Percentiles rank a stretch among this genome's conserved stretches.
Conservation (phyloP, 164 flowering plant genomes). For the Aristolochia contorta region DNA sequence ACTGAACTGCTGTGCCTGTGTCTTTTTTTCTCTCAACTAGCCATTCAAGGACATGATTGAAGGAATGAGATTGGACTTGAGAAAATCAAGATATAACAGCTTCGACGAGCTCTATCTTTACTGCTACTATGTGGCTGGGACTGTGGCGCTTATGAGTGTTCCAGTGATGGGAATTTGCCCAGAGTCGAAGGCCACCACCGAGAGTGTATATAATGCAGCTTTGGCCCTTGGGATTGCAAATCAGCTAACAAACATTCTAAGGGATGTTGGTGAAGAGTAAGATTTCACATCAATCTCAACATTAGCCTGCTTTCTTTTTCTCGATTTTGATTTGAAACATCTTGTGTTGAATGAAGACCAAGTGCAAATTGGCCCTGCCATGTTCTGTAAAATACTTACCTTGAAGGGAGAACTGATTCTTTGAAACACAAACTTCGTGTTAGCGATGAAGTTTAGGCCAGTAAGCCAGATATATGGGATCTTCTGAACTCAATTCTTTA, state of each 20-base stretch:
- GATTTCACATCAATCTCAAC: constrained; percentile 13
- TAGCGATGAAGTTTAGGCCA: no score
- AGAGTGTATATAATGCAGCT: constrained; percentile 72
- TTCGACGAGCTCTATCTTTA: constrained; percentile 85
- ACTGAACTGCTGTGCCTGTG: neutral
- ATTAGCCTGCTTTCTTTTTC: neutral
- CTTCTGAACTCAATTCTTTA: no score
- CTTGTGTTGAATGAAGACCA: neutral
- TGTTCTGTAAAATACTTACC: neutral
- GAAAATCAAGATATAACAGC: constrained; percentile 72
- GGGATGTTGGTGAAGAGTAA: constrained; percentile 96
- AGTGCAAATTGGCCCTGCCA: neutral
- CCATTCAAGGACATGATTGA: constrained; percentile 94
- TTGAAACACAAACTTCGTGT: no score
- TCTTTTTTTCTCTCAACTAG: constrained; percentile 22
- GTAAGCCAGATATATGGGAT: no score
- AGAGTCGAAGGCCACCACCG: constrained; percentile 57
- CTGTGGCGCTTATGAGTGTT: constrained; percentile 91
- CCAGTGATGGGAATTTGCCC: constrained; percentile 90
- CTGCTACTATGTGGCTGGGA: constrained; percentile 89
- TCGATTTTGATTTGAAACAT: neutral
- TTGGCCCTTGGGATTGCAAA: constrained; percentile 77
- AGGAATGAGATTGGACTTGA: constrained; percentile 86
- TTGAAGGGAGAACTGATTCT: no score
- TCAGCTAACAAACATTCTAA: constrained; percentile 83